Evolutionary conservation across 495 filamentous ascomycete species (phyloP), one percentile per base, ranked within the genome.

Genomic region (Penicillium daleae): DNA sequence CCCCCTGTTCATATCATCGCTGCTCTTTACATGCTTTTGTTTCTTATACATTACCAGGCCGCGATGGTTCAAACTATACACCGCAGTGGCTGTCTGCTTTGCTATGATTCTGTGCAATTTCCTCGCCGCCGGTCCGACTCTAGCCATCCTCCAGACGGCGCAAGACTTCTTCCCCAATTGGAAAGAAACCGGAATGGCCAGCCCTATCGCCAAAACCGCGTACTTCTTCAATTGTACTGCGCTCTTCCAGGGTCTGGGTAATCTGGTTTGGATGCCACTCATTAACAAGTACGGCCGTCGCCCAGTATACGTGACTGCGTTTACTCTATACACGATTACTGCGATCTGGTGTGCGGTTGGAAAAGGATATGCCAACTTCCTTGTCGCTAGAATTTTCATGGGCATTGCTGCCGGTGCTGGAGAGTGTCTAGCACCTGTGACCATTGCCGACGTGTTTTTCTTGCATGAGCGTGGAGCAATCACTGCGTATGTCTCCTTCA

Each of bases 51-150:
- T 48, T 9, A 13, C 50, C 37, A 84, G 82, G 82, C 70, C 78
- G 33, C 69, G 75, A 70, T 64, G 66, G 54, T 77, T 76, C 63
- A 82, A 81, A 44, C 76, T 79, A 52, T 84, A 83, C 67, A 76
- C 80, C 32, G 81, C 81, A 51, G 42, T 70, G 3, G 60, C 83
- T 8, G 78, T 84, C 6, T 84, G 79, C 57, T 44, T 81, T 8
- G 82, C 82, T 39, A 83, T 86, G 72, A 75, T 83, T 57, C 76
- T 85, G 60, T 83, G 78, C 71, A 85, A 85, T 66, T 84, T 86
- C 61, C 72, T 85, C 3, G 80, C 83, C 2, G 83, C 83, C 32
- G 83, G 78, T 4, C 83, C 83, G 6, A 77, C 80, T 8, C 76
- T 85, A n/a, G 83, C 79, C 39, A 81, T 86, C 27, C 73, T 79